A percentile compares a stretch with the other conserved stretches of the same genome.
These are phyloP conservation scores for Kurtzmaniella quercitrusa DNA, from an alignment of 1,139 yeast genomes.

Conservation along the genomic window DNA sequence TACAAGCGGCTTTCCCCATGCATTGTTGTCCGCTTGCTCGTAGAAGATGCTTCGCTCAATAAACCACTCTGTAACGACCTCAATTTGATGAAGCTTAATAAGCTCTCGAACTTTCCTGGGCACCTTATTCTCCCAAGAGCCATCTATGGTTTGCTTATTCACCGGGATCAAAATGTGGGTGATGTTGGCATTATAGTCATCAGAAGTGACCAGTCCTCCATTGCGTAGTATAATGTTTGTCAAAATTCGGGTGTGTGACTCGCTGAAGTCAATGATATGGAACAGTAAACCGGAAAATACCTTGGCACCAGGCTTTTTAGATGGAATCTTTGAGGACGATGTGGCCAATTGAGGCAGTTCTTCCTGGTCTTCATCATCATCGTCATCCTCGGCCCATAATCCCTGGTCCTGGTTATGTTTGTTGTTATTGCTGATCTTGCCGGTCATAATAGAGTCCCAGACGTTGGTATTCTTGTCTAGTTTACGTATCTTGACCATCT, in stretches of 20 bases:
- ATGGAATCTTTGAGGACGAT: neutral
- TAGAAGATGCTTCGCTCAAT: constrained; percentile 74
- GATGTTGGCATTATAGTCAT: constrained; percentile 18
- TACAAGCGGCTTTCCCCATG: constrained; percentile 66
- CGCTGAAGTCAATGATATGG: constrained; percentile 34
- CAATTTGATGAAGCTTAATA: constrained; percentile 20
- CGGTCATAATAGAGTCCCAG: constrained; percentile 52
- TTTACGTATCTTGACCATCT: neutral
- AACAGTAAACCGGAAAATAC: constrained; percentile 33
- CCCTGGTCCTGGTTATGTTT: constrained; percentile 13
- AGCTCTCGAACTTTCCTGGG: constrained; percentile 18
- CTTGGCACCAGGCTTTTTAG: constrained; percentile 1
- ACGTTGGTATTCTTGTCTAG: constrained; percentile 20
- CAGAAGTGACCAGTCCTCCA: constrained; percentile 33
- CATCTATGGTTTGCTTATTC: constrained; percentile 14
- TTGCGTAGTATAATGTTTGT: constrained; percentile 35
- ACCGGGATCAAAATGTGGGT: constrained; percentile 44
- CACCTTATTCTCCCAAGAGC: constrained; percentile 20
- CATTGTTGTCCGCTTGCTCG: constrained; percentile 48
- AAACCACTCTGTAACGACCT: constrained; percentile 75
- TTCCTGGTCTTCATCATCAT: constrained; percentile 10
- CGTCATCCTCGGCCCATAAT: constrained; percentile 27
- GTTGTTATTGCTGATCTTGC: constrained; percentile 16
- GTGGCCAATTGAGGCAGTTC: neutral
- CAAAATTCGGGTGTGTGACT: constrained; percentile 28